Evolutionary conservation across 192 early-diverging fungal genomes (phyloP).

Genomic region (Gigaspora rosea): DNA sequence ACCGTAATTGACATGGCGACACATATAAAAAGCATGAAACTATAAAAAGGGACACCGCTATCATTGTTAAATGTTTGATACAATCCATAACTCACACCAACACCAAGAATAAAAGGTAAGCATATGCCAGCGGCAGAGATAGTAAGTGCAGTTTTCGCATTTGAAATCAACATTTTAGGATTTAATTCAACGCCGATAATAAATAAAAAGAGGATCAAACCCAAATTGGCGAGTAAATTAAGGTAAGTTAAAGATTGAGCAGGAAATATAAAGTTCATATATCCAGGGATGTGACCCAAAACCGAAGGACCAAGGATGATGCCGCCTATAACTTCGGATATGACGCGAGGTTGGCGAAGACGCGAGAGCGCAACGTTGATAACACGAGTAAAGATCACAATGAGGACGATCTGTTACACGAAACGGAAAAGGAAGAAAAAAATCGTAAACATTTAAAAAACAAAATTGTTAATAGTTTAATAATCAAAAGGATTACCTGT

Average conservation of each 20-base stretch:
- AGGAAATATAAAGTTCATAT: conserved; percentile 73
- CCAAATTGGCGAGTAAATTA: conserved; percentile 82
- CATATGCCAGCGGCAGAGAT: conserved; percentile 82
- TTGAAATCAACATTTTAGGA: conserved; percentile 54
- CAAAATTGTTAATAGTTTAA: too few species aligned
- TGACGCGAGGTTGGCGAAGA: conserved; percentile 82
- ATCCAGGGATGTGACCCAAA: conserved; percentile 73
- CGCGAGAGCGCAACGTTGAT: conserved; percentile 62
- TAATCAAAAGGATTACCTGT: too few species aligned
- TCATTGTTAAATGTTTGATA: conserved; percentile 56
- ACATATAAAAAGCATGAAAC: conserved; percentile 83
- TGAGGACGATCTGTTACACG: too few species aligned
- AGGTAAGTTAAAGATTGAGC: conserved; percentile 65
- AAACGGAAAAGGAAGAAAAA: too few species aligned
- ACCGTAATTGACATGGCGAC: conserved; percentile 90
- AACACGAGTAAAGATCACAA: conserved; percentile 57
- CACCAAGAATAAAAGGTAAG: conserved; percentile 77
- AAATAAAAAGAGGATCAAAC: conserved; percentile 88
- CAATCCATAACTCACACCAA: conserved; percentile 72
- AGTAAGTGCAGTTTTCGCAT: conserved; percentile 52
- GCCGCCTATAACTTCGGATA: conserved; percentile 90
- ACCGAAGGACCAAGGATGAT: conserved; percentile 88
- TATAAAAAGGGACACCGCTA: conserved; percentile 53
- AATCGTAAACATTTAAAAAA: too few species aligned
- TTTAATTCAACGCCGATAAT: conserved; percentile 88